These are phyloP conservation scores for Aaosphaeria arxii DNA, from an alignment of 2,329 filamentous ascomycete genomes.

Conservation along the genomic window DNA sequence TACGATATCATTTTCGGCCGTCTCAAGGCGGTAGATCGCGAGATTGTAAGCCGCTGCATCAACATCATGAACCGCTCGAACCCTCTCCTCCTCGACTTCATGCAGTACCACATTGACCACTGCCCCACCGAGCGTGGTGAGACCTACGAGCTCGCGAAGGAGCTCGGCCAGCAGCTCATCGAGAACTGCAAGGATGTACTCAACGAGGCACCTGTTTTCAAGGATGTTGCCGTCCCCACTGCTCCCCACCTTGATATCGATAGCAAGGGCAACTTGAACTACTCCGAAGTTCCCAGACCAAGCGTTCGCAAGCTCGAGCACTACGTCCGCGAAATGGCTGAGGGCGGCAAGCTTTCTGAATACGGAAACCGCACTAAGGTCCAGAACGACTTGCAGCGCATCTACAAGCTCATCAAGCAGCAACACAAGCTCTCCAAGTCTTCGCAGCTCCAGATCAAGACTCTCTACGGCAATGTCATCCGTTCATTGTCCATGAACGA, in stretches of 20 bases:
- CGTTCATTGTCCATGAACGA: conserved; percentile 97
- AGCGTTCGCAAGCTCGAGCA: conserved; percentile 97
- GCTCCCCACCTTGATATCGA: conserved; percentile 92
- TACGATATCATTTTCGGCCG: conserved; percentile 98
- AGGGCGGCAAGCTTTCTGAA: conserved; percentile 96
- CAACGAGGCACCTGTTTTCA: conserved; percentile 80
- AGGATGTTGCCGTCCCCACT: conserved; percentile 90
- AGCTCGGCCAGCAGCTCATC: conserved; percentile 88
- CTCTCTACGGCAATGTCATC: conserved; percentile 88
- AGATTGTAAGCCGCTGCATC: conserved; percentile 98
- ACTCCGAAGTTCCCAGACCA: conserved; percentile 79
- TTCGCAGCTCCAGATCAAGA: conserved; percentile 94
- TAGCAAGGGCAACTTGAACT: conserved; percentile 86
- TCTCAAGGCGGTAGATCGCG: conserved; percentile 87
- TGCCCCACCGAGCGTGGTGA: conserved; percentile 95
- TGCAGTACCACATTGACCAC: conserved; percentile 99
- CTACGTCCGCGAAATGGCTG: conserved; percentile 97
- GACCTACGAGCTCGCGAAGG: conserved; percentile 96
- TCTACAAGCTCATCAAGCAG: conserved; percentile 98
- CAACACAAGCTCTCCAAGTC: conserved; percentile 97
- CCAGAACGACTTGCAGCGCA: conserved; percentile 87
- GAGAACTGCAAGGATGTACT: conserved; percentile 97
- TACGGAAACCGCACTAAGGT: conserved; percentile 98
- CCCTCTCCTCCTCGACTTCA: conserved; percentile 91
- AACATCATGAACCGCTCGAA: conserved; percentile 99